Conservation (phyloP, 192 early-diverging fungal genomes). For the Podila horticola region DNA sequence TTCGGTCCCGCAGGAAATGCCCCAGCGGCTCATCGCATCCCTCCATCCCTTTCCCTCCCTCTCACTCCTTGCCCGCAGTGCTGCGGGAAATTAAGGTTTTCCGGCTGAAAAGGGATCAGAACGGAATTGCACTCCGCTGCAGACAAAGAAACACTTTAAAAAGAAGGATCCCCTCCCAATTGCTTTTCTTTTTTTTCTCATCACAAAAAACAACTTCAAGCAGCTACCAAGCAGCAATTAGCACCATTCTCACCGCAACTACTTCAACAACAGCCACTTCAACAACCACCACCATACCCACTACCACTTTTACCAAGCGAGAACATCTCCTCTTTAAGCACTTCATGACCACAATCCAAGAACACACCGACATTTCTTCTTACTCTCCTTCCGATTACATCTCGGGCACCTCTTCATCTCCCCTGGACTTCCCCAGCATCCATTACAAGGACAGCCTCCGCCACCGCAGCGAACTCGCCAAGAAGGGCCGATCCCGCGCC, state of each 20-base stretch:
- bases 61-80: not conserved
- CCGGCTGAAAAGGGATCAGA: no score
- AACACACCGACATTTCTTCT: not conserved
- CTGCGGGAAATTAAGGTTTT: conserved; percentile 1
- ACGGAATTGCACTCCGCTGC: not conserved
- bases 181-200: not conserved
- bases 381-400: not conserved
- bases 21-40: not conserved
- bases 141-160: not conserved
- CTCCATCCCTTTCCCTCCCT: not conserved
- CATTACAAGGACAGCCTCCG: conserved; percentile 11
- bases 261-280: not conserved
- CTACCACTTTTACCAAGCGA: conserved; percentile 22
- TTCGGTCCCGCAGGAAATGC: not conserved
- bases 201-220: not conserved
- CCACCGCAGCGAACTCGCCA: conserved; percentile 5
- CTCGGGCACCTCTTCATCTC: not conserved
- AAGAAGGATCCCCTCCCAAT: not conserved
- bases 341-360: conserved; percentile 27
- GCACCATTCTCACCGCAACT: not conserved
- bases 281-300: not conserved
- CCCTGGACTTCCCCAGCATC: conserved; percentile 8
- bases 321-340: conserved; percentile 22
- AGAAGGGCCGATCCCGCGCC: conserved; percentile 13
- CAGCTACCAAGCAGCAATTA: not conserved